A percentile compares a stretch with the other conserved stretches of the same genome.
Conservation (phyloP, 306 rosid genomes). For the Cucurbita moschata region DNA sequence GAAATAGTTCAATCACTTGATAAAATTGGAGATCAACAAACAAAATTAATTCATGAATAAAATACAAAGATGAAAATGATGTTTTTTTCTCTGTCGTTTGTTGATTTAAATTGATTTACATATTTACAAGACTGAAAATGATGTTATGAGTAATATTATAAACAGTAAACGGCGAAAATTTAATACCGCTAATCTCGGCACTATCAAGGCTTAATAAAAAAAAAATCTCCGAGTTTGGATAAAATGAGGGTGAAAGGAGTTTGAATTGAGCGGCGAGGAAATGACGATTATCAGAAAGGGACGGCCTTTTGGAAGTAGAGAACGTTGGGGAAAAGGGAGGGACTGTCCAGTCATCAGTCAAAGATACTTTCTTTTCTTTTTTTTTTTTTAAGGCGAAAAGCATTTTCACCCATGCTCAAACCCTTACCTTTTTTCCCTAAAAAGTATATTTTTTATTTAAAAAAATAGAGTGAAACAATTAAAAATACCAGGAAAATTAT, state of each 20-base stretch:
- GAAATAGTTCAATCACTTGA: too few relatives aligned
- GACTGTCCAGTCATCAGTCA: conserved; percentile 1
- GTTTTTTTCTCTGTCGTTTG: too few relatives aligned
- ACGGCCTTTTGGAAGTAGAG: background rate
- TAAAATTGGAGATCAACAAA: too few relatives aligned
- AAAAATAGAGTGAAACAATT: background rate
- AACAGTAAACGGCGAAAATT: too few relatives aligned
- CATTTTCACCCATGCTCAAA: conserved; percentile 3
- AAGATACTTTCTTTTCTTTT: background rate
- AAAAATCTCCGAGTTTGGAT: background rate
- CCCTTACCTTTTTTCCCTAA: background rate
- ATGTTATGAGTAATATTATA: too few relatives aligned
- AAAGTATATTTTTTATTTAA: too few relatives aligned
- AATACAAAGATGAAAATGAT: too few relatives aligned
- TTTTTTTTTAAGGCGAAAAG: background rate
- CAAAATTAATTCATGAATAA: too few relatives aligned
- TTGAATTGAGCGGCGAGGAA: conserved; percentile 7
- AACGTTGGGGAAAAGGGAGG: background rate
- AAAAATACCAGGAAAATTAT: background rate
- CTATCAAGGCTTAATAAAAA: background rate
- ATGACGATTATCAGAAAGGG: background rate
- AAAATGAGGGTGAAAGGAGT: background rate
- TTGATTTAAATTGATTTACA: too few relatives aligned
- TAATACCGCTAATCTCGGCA: conserved; percentile 2
- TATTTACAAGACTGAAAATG: too few relatives aligned